phyloP scores from a whole-genome alignment of 2,329 filamentous ascomycete genomes.

The Tolypocladium ovalisporum region DNA sequence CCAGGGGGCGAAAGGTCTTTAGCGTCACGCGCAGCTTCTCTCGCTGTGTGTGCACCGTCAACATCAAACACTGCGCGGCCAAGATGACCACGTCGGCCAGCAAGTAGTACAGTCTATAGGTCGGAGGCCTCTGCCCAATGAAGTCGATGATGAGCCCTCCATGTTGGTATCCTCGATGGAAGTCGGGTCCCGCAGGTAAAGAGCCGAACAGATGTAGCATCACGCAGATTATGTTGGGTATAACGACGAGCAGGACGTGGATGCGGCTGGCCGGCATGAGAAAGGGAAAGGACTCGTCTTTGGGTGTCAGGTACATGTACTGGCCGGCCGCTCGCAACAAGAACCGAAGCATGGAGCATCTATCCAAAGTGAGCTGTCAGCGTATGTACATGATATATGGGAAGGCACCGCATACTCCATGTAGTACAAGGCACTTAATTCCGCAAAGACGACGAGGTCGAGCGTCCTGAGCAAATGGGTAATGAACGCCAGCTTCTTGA shows the following conservation, averaged over 20 bases:
- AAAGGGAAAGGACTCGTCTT: slow-evolving; percentile 43
- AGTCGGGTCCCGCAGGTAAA: slow-evolving; percentile 46
- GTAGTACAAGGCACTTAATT: slow-evolving; percentile 57
- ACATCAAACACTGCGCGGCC: slow-evolving; percentile 50
- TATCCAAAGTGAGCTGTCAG: slow-evolving; percentile 15
- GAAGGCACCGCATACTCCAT: slow-evolving; percentile 45
- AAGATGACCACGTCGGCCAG: slow-evolving; percentile 46
- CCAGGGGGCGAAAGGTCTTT: slow-evolving; percentile 24
- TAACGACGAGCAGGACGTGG: slow-evolving; percentile 46
- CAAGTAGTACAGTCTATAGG: slow-evolving; percentile 43
- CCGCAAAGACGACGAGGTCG: slow-evolving; percentile 52
- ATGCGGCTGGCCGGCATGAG: slow-evolving; percentile 43
- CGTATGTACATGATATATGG: background rate
- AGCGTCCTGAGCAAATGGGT: slow-evolving; percentile 49
- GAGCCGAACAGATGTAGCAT: slow-evolving; percentile 46
- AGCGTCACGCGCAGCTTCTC: slow-evolving; percentile 43
- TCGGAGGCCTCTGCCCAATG: slow-evolving; percentile 53
- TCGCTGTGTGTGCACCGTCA: slow-evolving; percentile 50
- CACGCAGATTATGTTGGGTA: slow-evolving; percentile 50
- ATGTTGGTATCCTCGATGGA: slow-evolving; percentile 53
- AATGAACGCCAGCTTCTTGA: slow-evolving; percentile 50
- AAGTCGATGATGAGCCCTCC: slow-evolving; percentile 59
- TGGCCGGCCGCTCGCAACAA: slow-evolving; percentile 48
- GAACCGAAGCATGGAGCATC: slow-evolving; percentile 55
- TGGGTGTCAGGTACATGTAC: slow-evolving; percentile 53